Percentiles rank a stretch among this genome's conserved stretches.
These are phyloP conservation scores for Fusarium pseudonygamai DNA, from an alignment of 2,329 filamentous ascomycete genomes.

Conservation along the genomic window DNA sequence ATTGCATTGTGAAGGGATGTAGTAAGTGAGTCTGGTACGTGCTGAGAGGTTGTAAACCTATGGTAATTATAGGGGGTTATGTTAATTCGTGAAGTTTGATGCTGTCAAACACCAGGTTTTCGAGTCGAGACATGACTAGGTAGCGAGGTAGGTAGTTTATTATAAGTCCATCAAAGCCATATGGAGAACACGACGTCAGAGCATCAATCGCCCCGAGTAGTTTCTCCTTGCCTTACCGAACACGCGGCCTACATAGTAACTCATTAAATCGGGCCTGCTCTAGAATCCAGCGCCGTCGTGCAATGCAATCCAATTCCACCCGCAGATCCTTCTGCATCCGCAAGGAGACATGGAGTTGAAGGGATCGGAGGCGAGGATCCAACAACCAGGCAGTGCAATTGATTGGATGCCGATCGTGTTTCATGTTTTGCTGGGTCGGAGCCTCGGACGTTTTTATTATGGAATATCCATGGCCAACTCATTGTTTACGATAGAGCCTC, in stretches of 20 bases:
- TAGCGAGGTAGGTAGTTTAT: conserved; percentile 8
- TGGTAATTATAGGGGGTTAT: neutral
- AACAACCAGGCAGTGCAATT: conserved; percentile 3
- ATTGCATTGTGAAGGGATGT: conserved; percentile 27
- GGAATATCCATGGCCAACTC: neutral
- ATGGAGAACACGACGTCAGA: conserved; percentile 38
- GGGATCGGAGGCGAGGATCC: conserved; percentile 19
- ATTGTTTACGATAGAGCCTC: neutral
- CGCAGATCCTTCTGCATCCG: conserved; percentile 38
- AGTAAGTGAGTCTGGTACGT: neutral
- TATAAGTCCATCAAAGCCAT: conserved; percentile 23
- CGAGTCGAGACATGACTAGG: conserved; percentile 5
- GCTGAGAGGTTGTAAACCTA: neutral
- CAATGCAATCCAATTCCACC: conserved; percentile 19
- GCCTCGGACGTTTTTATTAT: conserved; percentile 21
- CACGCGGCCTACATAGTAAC: conserved; percentile 25
- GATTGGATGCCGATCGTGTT: conserved; percentile 32
- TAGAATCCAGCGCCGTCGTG: conserved; percentile 12
- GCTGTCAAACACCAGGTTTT: neutral
- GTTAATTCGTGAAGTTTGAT: neutral
- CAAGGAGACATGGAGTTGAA: conserved; percentile 18
- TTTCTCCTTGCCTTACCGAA: conserved; percentile 21
- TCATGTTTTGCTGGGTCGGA: conserved; percentile 26
- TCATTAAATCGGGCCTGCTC: conserved; percentile 29
- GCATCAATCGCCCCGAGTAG: neutral